Evolutionary conservation across 2,329 filamentous ascomycete genomes (phyloP), one percentile per base, ranked within the genome.

Genomic region (Nothopassalora personata): DNA sequence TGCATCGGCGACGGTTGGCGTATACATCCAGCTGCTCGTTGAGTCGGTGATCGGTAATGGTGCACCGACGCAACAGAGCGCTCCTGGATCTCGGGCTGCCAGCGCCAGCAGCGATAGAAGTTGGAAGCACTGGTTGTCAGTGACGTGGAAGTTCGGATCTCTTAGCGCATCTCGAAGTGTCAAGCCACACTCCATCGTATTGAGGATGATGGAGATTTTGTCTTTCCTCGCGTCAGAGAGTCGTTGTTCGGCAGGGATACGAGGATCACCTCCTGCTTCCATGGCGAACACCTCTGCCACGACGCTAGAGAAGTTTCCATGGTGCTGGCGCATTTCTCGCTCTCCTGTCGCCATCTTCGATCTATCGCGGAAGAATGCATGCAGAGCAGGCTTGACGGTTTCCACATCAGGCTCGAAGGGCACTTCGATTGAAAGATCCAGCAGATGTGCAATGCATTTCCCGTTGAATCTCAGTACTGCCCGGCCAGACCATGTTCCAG

Each of bases 191-290:
- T 73, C 72, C 57, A 74, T 72, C 9, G 72, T 71, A 53, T 74
- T 77, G 9, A 78, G 65, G 18, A 74, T 72, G 58, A 78, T 77
- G 18, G 72, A 72, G 1, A 73, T 72, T 61, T 76, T 76, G 66
- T 78, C 76, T 54, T 76, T 74, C 51, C 76, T 73, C 5, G 76
- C 76, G 58, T 77, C 74, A 3, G 76, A 70, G 33, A 71, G 67
- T 31, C 75, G 66, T 45, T 76, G 67, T 56, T 73, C 71, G 39
- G 72, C 71, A 27, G 76, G 74, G 34, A 78, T 64, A 23, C 71
- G 66, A 47, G 75, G 75, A 53, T 77, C 75, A 5, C 76, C 76
- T n/a, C 74, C 71, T 30, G 76, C 73, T 53, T 74, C 73, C 71
- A 75, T 70, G 13, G 63, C 67, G 56, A 78, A 77, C 1, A 73